Conservation (phyloP, 495 filamentous ascomycete species). For the Alectoria sarmentosa region DNA sequence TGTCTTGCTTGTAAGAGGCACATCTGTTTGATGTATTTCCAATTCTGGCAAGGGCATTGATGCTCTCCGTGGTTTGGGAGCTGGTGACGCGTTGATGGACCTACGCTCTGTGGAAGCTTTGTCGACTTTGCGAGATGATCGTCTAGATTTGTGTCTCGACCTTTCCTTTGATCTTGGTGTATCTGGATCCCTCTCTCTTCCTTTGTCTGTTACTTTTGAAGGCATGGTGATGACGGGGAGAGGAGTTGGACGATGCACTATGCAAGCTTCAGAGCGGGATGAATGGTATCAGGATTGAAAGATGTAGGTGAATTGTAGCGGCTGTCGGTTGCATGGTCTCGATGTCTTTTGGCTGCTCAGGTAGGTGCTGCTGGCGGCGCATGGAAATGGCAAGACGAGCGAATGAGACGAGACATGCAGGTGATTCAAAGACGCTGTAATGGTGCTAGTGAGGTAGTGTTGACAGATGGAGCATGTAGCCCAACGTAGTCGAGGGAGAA, state of each 20-base stretch:
- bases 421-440: not conserved
- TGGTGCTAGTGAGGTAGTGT: not conserved
- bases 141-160: slow-evolving; percentile 27
- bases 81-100: slow-evolving; percentile 30
- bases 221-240: slow-evolving; percentile 22
- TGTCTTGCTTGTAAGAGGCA: slow-evolving; percentile 46
- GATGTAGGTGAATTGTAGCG: not conserved
- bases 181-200: slow-evolving; percentile 26
- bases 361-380: slow-evolving; percentile 3
- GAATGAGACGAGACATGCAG: not conserved
- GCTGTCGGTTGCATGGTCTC: not conserved
- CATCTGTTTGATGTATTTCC: slow-evolving; percentile 35
- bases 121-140: slow-evolving; percentile 40
- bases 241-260: not conserved
- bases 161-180: slow-evolving; percentile 24
- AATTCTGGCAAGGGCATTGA: slow-evolving; percentile 46
- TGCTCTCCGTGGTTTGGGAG: slow-evolving; percentile 38
- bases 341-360: not conserved
- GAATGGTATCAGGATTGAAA: not conserved
- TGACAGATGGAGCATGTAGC: not conserved
- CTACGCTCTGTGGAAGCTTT: slow-evolving; percentile 36
- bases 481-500: not conserved
- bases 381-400: not conserved
- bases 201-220: slow-evolving; percentile 28
- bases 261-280: not conserved